phyloP scores from a whole-genome alignment of 345 rosid genomes.

The Syzygium aqueum region DNA sequence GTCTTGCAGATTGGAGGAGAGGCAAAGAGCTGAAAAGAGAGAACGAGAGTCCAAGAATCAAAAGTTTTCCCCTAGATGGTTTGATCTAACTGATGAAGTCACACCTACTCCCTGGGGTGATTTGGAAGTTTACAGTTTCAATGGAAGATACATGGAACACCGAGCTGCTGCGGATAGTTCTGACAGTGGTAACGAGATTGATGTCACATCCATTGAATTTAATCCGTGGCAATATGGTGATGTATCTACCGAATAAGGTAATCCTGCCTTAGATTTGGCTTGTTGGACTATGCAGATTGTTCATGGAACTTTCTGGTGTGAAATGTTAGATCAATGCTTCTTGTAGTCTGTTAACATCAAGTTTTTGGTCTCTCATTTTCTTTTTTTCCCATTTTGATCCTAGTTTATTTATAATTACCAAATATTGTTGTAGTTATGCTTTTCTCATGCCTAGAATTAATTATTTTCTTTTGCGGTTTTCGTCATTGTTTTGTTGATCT shows the following conservation, averaged over 20 bases:
- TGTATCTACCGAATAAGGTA: constrained; percentile 45
- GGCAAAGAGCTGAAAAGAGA: constrained; percentile 68
- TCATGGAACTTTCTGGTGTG: not conserved
- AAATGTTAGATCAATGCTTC: not conserved
- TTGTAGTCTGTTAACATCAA: not conserved
- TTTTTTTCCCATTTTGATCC: not conserved
- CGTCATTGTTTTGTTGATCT: not conserved
- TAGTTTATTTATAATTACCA: not conserved
- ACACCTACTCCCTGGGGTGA: constrained; percentile 69
- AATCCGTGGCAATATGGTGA: constrained; percentile 72
- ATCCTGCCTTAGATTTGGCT: not conserved
- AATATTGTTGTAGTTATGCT: not conserved
- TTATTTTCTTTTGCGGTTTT: not conserved
- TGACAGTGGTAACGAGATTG: constrained; percentile 12
- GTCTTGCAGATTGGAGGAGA: constrained; percentile 58
- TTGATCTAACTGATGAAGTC: constrained; percentile 52
- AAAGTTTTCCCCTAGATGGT: constrained; percentile 59
- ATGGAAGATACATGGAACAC: constrained; percentile 53
- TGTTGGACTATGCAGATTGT: not conserved
- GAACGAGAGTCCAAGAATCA: constrained; percentile 50
- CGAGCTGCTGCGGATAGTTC: constrained; percentile 35
- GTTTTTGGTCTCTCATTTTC: not conserved
- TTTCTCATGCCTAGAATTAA: not conserved
- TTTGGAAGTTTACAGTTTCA: constrained; percentile 55
- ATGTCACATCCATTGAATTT: constrained; percentile 39